These are phyloP conservation scores for Tolypocladium paradoxum DNA, from an alignment of 2,329 filamentous ascomycete species.

Conservation along the genomic window DNA sequence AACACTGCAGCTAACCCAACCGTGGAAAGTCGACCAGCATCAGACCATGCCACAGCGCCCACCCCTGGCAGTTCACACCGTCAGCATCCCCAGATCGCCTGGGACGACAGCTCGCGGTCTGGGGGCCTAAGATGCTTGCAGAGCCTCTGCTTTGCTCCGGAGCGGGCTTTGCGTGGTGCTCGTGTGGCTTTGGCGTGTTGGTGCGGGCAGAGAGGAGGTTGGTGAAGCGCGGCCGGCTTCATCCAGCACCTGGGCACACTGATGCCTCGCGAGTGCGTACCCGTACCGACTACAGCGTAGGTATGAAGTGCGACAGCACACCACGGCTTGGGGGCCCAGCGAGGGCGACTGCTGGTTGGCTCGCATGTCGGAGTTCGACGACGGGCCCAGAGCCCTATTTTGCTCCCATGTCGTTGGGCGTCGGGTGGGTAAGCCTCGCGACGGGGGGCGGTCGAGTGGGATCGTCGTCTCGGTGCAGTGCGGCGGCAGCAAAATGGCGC, in stretches of 20 bases:
- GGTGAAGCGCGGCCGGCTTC: no score
- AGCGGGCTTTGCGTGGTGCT: neutral
- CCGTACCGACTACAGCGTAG: neutral
- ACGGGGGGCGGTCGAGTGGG: neutral
- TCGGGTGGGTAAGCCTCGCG: neutral
- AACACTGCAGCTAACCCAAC: neutral
- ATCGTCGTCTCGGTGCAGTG: neutral
- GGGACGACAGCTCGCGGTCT: neutral
- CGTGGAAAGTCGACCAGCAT: neutral
- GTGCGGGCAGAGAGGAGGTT: neutral
- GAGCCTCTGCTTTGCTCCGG: neutral
- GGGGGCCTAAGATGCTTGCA: neutral
- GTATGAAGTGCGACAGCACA: no score
- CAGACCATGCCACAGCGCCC: no score
- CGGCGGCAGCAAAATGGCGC: conserved; percentile 1
- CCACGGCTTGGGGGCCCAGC: neutral
- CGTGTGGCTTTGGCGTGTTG: neutral
- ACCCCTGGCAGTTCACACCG: neutral
- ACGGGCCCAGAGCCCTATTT: neutral
- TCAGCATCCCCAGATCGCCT: neutral
- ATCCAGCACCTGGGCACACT: no score
- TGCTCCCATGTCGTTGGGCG: neutral
- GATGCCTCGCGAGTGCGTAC: no score
- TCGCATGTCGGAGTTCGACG: no score
- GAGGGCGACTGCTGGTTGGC: neutral